Conservation (phyloP, 2,329 filamentous ascomycete genomes). For the Hymenoscyphus infarciens region DNA sequence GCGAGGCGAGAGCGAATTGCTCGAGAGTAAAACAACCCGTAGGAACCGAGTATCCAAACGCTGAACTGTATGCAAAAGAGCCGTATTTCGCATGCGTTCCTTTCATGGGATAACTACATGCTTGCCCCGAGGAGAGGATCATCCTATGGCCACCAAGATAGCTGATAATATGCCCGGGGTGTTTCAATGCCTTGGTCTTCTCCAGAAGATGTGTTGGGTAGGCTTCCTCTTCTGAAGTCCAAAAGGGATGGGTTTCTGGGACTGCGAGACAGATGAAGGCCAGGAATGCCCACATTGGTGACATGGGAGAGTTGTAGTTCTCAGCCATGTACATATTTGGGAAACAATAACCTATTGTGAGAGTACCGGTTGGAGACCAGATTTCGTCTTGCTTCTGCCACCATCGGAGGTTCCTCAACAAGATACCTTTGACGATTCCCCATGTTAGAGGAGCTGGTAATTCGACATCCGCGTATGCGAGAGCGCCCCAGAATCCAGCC, state of each 20-base stretch:
- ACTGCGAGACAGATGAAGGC: conserved; percentile 72
- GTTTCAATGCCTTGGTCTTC: conserved; percentile 55
- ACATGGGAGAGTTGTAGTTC: conserved; percentile 78
- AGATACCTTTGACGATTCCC: conserved; percentile 75
- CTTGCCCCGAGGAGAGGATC: conserved; percentile 71
- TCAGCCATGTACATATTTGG: conserved; percentile 78
- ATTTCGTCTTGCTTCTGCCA: conserved; percentile 75
- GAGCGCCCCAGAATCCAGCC: conserved; percentile 77
- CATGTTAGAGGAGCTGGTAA: conserved; percentile 69
- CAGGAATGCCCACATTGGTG: conserved; percentile 72
- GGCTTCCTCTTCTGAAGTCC: conserved; percentile 64
- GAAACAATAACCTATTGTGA: conserved; percentile 73
- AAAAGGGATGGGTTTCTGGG: conserved; percentile 68
- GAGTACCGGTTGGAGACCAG: conserved; percentile 69
- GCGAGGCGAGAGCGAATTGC: conserved; percentile 71
- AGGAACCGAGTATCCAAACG: conserved; percentile 74
- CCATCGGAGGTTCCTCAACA: conserved; percentile 72
- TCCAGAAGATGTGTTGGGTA: conserved; percentile 54
- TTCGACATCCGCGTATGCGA: conserved; percentile 73
- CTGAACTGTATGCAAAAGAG: conserved; percentile 71
- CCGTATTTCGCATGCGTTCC: conserved; percentile 81
- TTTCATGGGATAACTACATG: conserved; percentile 79
- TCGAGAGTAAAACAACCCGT: conserved; percentile 73
- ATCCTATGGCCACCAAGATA: conserved; percentile 72
- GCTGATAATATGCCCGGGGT: conserved; percentile 71